Evolutionary conservation across 23 red algal species (phyloP).

Genomic region (Cyanidioschyzon merolae): DNA sequence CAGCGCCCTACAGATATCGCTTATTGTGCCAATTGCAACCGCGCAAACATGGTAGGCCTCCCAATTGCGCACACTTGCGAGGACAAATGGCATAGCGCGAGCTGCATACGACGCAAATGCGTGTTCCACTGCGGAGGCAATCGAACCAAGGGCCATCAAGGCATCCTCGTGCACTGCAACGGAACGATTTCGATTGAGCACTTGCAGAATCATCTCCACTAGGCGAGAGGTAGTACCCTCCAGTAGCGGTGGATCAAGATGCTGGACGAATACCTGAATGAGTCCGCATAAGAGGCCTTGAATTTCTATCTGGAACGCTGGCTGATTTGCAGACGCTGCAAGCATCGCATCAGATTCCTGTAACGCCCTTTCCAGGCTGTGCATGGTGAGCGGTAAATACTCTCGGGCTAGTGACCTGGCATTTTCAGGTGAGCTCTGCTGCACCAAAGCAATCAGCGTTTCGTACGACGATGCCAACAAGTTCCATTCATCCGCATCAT

Average conservation of each 20-base stretch:
- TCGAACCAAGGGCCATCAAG: slow-evolving; percentile 54
- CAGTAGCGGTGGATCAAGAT: background rate
- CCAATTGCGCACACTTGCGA: slow-evolving; percentile 60
- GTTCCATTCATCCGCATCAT: slow-evolving; percentile 59
- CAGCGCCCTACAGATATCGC: slow-evolving; percentile 73
- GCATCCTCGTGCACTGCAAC: slow-evolving; percentile 68
- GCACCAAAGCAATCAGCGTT: slow-evolving; percentile 53
- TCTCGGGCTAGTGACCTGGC: slow-evolving; percentile 24
- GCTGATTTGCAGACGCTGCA: slow-evolving; percentile 32
- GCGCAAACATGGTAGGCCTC: slow-evolving; percentile 59
- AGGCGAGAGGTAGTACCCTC: slow-evolving; percentile 34
- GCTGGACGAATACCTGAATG: slow-evolving; percentile 30
- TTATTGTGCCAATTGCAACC: slow-evolving; percentile 48
- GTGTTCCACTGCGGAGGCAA: slow-evolving; percentile 54
- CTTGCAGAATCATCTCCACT: slow-evolving; percentile 56
- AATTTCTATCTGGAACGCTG: slow-evolving; percentile 37
- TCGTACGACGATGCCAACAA: slow-evolving; percentile 76
- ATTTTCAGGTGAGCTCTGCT: slow-evolving; percentile 35
- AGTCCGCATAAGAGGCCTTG: slow-evolving; percentile 76
- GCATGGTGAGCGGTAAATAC: slow-evolving; percentile 42
- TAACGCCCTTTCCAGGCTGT: slow-evolving; percentile 56
- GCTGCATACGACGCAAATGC: slow-evolving; percentile 72
- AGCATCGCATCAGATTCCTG: slow-evolving; percentile 26
- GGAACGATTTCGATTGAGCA: slow-evolving; percentile 25
- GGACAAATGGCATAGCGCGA: slow-evolving; percentile 51